These are phyloP conservation scores for Phaeosphaeria sp. DNA, from an alignment of 2,329 filamentous ascomycete species.

Conservation along the genomic window DNA sequence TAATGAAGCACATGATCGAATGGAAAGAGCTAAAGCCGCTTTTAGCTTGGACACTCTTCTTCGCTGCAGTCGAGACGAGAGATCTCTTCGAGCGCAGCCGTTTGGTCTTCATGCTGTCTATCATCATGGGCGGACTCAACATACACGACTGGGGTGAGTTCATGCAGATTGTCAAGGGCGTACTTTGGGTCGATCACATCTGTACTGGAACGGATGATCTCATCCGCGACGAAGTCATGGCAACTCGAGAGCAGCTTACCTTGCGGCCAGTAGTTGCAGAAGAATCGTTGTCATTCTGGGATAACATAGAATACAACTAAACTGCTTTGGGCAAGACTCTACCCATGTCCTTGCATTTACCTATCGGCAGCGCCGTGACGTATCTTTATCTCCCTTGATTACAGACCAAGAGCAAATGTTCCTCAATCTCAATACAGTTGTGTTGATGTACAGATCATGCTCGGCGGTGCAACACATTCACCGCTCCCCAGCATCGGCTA, in stretches of 20 bases:
- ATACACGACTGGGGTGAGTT: slow-evolving; percentile 28
- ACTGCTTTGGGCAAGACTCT: slow-evolving; percentile 12
- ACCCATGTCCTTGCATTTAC: slow-evolving; percentile 20
- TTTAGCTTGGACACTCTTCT: slow-evolving; percentile 35
- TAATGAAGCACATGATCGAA: slow-evolving; percentile 29
- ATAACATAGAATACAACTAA: slow-evolving; percentile 17
- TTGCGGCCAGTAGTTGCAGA: slow-evolving; percentile 9
- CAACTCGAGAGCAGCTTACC: slow-evolving; percentile 19
- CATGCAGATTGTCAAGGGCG: slow-evolving; percentile 31
- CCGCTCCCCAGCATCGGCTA: neutral
- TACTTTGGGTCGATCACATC: slow-evolving; percentile 40
- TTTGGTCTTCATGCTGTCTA: slow-evolving; percentile 34
- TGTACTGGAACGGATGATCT: slow-evolving; percentile 29
- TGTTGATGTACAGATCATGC: neutral
- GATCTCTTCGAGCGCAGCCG: slow-evolving; percentile 31
- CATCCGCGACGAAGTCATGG: slow-evolving; percentile 35
- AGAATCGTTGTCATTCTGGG: slow-evolving; percentile 5
- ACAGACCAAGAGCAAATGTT: neutral
- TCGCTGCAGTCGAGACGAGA: slow-evolving; percentile 33
- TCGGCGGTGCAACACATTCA: too few relatives aligned
- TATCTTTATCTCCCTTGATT: neutral
- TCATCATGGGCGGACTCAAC: slow-evolving; percentile 30
- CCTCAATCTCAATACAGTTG: neutral
- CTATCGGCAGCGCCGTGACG: neutral
- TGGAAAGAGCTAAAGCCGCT: slow-evolving; percentile 38